phyloP scores from a whole-genome alignment of 352 stramenopile genomes.

The Thraustochytrium sp. region DNA sequence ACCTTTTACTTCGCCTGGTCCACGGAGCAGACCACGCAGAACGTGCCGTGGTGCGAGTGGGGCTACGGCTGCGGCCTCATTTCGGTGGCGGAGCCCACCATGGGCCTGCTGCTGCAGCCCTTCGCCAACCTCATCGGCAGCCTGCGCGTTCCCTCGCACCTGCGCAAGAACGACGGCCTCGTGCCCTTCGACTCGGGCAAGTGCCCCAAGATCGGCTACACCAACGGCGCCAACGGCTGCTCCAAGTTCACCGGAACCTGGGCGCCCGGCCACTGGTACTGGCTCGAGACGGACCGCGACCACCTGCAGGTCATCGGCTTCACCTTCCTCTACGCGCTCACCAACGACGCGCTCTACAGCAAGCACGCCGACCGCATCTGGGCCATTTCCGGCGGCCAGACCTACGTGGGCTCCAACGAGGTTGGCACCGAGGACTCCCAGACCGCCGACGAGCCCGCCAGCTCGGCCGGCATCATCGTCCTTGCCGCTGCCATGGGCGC shows the following conservation, averaged over 20 bases:
- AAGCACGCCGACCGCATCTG: background rate
- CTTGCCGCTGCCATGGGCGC: background rate
- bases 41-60: background rate
- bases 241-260: background rate
- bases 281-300: background rate
- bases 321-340: background rate
- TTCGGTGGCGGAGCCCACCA: background rate
- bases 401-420: background rate
- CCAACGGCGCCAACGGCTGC: background rate
- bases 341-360: background rate
- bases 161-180: constrained; percentile 9
- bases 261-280: background rate
- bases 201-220: background rate
- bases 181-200: background rate
- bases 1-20: background rate
- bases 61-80: background rate
- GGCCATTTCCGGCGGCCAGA: background rate
- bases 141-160: background rate
- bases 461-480: background rate
- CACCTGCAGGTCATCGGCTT: constrained; percentile 14
- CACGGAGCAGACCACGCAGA: background rate
- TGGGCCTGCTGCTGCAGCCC: background rate
- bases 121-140: constrained; percentile 2
- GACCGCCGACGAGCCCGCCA: background rate
- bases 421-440: background rate